phyloP scores from a whole-genome alignment of 106 monocot species.

The Alisma plantagoaquatica region DNA sequence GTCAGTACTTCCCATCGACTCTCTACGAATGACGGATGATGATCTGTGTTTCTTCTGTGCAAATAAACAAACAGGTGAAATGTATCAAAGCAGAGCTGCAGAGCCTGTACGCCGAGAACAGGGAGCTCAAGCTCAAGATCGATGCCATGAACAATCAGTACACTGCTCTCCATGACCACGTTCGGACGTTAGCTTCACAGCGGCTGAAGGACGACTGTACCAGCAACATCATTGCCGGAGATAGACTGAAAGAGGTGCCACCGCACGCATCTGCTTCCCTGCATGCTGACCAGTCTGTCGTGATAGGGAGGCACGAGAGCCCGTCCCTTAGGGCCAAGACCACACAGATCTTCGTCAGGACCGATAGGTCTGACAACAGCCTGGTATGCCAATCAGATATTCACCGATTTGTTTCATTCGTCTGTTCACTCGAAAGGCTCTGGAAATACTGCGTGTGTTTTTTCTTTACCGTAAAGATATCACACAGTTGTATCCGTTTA shows the following conservation, averaged over 20 bases:
- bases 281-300: neutral
- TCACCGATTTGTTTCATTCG: too few species aligned
- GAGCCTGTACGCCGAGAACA: constrained; percentile 11
- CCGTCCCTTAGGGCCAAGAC: constrained; percentile 3
- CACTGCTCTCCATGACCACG: constrained; percentile 5
- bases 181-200: constrained; percentile 1
- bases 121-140: constrained; percentile 6
- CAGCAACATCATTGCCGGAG: too few species aligned
- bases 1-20: too few species aligned
- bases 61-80: too few species aligned
- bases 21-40: too few species aligned
- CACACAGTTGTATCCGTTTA: neutral
- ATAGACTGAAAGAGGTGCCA: too few species aligned
- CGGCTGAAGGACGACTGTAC: neutral
- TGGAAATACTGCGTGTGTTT: neutral
- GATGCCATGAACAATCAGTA: constrained; percentile 1
- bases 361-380: constrained; percentile 9
- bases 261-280: too few species aligned
- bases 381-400: constrained; percentile 4
- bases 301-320: neutral
- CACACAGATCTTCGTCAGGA: constrained; percentile 9
- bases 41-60: too few species aligned
- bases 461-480: too few species aligned
- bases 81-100: constrained; percentile 7
- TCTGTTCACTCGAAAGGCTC: neutral